Percentiles rank a stretch among this genome's conserved stretches.
phyloP scores from a whole-genome alignment of 2,329 filamentous ascomycete genomes.

The Uncinocarpus reesii region DNA sequence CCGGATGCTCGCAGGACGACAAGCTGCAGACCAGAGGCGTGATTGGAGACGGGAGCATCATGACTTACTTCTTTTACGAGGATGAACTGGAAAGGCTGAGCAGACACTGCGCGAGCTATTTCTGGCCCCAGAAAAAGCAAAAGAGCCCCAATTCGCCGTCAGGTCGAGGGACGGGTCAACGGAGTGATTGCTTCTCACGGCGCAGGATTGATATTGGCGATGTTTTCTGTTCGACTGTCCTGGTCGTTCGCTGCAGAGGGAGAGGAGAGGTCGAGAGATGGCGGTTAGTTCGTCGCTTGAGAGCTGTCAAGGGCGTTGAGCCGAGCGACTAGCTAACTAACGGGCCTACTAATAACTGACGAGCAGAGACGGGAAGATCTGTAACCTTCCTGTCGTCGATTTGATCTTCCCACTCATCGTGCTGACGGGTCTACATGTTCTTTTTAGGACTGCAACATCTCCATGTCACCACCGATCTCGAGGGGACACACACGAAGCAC shows the following conservation, averaged over 20 bases:
- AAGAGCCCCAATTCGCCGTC: neutral
- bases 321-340: neutral
- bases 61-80: neutral
- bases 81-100: slow-evolving; percentile 3
- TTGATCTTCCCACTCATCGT: neutral
- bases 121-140: neutral
- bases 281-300: neutral
- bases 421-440: neutral
- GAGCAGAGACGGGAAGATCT: slow-evolving; percentile 10
- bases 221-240: no score
- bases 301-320: neutral
- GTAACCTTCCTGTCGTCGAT: slow-evolving; percentile 1
- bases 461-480: neutral
- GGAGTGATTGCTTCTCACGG: no score
- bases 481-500: slow-evolving; percentile 5
- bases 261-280: neutral
- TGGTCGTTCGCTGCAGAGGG: no score
- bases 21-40: neutral
- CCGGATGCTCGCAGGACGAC: neutral
- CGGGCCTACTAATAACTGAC: neutral
- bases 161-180: no score
- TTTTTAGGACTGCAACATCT: slow-evolving; percentile 1
- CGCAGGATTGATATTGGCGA: no score
- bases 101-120: neutral
- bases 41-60: slow-evolving; percentile 2